Base-by-base conservation (phyloP, 2,329 filamentous ascomycete species). In the Talaromyces sp. region DNA sequence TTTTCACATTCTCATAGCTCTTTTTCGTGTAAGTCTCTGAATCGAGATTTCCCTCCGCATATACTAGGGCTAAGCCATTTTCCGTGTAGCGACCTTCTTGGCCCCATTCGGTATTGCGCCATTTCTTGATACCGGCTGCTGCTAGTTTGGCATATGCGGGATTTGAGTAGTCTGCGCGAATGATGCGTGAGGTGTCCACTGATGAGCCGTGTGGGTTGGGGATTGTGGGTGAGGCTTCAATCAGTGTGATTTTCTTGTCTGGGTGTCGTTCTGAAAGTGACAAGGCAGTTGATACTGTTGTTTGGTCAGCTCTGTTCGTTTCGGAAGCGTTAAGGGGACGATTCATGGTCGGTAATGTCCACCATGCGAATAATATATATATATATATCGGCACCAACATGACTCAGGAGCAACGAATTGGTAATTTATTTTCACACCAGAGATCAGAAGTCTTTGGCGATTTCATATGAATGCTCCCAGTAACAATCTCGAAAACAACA, bases 101-200 rank as follows among this genome's bases (percentile, higher is more conserved):
- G 21, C 76, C 76, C 75, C 75, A 78, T 61, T 69, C 70, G 11
- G 73, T 74, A 48, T 72, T 70, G 81, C 82, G 65, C 80, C 80
- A 65, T 87, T 84, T 89, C 85, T 79, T 73, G 67, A 89, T 88
- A 1, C 91, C 91, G 36, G 84, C 78, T 17, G 83, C 80, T 19
- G 87, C 91, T 46, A 97, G 84, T 15, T 79, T 76, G 5, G 90
- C 83, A 73, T 97, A 97, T 21, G 86, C 82, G 0, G 83, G 77
- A 68, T 93, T 86, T 5, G 89, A 86, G 69, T 97, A 97, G 78
- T 97, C 93, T 37, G 86, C 80, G 35, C 84, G 80, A 52, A 87
- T 78, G 63, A 86, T 86, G 57, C 84, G 82, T 21, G 81, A 84
- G 46, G 77, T 77, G 69, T 87, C 84, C 61, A 85, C 80, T 61